phyloP scores from a whole-genome alignment of 176 grass and related monocot species.

The Echinochloa phyllopogon region DNA sequence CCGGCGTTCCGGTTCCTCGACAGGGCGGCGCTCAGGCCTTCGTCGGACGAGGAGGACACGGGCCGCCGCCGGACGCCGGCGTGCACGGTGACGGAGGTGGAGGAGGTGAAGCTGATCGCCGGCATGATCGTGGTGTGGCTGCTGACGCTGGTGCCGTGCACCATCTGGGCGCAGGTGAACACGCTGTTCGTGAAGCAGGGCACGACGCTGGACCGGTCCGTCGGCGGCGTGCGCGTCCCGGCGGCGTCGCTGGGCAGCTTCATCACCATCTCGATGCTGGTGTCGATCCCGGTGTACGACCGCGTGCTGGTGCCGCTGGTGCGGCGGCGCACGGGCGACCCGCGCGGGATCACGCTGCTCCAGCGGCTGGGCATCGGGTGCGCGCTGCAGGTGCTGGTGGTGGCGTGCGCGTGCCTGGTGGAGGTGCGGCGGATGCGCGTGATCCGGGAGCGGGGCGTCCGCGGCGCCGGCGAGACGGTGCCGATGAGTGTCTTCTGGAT shows the following conservation, averaged over 20 bases:
- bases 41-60: neutral
- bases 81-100: conserved; percentile 74
- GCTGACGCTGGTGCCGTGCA: conserved; percentile 66
- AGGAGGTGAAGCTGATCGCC: conserved; percentile 64
- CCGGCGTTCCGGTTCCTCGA: conserved; percentile 60
- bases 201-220: conserved; percentile 61
- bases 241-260: conserved; percentile 66
- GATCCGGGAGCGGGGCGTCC: neutral
- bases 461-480: conserved; percentile 38
- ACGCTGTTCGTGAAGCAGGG: conserved; percentile 87
- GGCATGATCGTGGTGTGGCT: conserved; percentile 70
- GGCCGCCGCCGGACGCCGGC: neutral
- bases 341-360: conserved; percentile 77
- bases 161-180: conserved; percentile 75
- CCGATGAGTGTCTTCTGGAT: conserved; percentile 87
- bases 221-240: conserved; percentile 53
- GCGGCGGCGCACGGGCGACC: conserved; percentile 59
- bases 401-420: conserved; percentile 54
- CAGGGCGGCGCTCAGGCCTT: conserved; percentile 49
- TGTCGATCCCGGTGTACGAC: conserved; percentile 72
- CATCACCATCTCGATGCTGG: conserved; percentile 64
- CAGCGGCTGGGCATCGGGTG: conserved; percentile 74
- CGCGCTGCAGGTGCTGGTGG: conserved; percentile 48
- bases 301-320: conserved; percentile 67
- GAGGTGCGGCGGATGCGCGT: conserved; percentile 59